Evolutionary conservation across 1,284 basidiomycete species (phyloP), one percentile per base, ranked within the genome.

Genomic region (Ganoderma lucidum): DNA sequence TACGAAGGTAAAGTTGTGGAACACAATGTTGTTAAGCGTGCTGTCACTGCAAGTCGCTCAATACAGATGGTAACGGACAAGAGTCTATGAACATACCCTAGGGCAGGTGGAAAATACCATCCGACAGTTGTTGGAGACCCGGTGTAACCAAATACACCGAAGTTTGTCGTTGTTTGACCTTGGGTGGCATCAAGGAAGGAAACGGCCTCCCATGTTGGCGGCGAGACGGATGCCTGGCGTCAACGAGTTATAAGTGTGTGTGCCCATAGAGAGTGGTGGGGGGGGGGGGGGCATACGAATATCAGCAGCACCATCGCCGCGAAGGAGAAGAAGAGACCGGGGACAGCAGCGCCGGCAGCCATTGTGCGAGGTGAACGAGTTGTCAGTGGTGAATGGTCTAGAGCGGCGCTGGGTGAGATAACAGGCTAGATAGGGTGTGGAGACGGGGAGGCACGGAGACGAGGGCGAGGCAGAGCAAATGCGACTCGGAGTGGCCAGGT

Each of bases 91-190:
- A 77, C 84, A 68, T 77, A 84, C 83, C 77, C 76, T 65, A 84
- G 75, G 8, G 77, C 77, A 9, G 75, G n/a, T 17, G 79, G 79
- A 74, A 93, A 90, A 64, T 78, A 71, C 76, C 91, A 93, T 41
- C 92, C 92, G 67, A 93, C 79, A 71, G 82, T 71, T 10, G 79
- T 76, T 56, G 76, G 66, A 23, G 86, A 87, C n/a, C 90, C 92
- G 19, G 90, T 91, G 79, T 84, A 89, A 2, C 94, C 94, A 77
- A 94, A 94, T 35, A 93, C 88, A 76, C 94, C 94, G 74, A 90
- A 95, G 74, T 85, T 85, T 19, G 86, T 81, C 42, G 75, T 75
- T 2, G 69, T 61, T 3, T 75, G 78, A 6, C 79, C 81, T 23
- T 28, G 32, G 30, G 66, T 37, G 6, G 78, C 76, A 4, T 81